A percentile compares a stretch with the other conserved stretches of the same genome.
phyloP scores from a whole-genome alignment of 768 basidiomycete genomes.

The Artomyces pyxidatus region DNA sequence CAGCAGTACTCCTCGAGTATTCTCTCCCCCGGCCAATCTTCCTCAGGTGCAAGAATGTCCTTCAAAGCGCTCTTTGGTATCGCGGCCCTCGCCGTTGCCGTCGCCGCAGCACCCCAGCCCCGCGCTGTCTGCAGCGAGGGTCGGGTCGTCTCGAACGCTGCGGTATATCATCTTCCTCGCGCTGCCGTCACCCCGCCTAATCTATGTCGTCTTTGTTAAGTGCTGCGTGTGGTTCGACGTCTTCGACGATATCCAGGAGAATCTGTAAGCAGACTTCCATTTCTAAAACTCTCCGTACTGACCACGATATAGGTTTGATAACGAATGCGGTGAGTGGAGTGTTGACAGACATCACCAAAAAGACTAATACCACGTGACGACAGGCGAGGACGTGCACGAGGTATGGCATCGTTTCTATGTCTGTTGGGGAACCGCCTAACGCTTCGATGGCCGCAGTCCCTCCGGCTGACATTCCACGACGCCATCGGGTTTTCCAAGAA shows the following conservation, averaged over 20 bases:
- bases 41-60: too few species aligned
- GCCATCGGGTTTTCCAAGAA: slow-evolving; percentile 17
- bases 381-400: not conserved
- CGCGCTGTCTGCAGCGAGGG: slow-evolving; percentile 13
- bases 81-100: slow-evolving; percentile 5
- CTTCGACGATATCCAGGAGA: slow-evolving; percentile 30
- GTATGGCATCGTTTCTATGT: not conserved
- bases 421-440: not conserved
- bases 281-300: too few species aligned
- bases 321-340: slow-evolving; percentile 22
- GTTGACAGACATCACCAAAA: slow-evolving; percentile 15
- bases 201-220: not conserved
- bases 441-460: not conserved
- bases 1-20: too few species aligned
- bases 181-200: not conserved
- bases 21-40: too few species aligned
- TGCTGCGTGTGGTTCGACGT: slow-evolving; percentile 35
- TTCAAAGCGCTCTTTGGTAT: too few species aligned
- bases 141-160: slow-evolving; percentile 9
- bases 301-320: slow-evolving; percentile 29
- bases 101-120: slow-evolving; percentile 7
- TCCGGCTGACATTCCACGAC: slow-evolving; percentile 19
- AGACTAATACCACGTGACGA: not conserved
- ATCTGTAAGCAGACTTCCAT: slow-evolving; percentile 25
- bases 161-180: not conserved